Conservation (phyloP, 2,329 filamentous ascomycete genomes). For the Rutstroemia sp. region DNA sequence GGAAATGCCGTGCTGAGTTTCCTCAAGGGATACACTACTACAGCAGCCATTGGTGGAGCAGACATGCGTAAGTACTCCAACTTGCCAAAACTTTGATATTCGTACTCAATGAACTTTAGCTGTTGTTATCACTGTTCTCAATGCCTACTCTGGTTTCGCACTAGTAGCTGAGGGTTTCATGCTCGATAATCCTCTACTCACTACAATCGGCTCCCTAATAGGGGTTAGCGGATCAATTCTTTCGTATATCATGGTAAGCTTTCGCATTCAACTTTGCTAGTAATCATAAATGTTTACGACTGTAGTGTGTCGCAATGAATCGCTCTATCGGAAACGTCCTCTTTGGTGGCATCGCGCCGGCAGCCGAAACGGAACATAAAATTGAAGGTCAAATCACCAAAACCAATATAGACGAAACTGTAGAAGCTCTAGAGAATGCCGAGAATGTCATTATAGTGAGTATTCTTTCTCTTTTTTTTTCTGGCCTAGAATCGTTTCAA, state of each 20-base stretch:
- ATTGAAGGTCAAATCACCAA: constrained; percentile 74
- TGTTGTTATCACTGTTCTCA: constrained; percentile 83
- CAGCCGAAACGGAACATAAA: constrained; percentile 58
- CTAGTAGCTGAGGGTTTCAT: constrained; percentile 88
- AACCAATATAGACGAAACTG: constrained; percentile 73
- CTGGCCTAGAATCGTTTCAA: too few relatives aligned
- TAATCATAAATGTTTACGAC: constrained; percentile 32
- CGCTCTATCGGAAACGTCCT: constrained; percentile 81
- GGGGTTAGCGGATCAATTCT: constrained; percentile 84
- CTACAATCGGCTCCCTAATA: constrained; percentile 78
- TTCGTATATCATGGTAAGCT: constrained; percentile 61
- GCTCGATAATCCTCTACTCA: constrained; percentile 79
- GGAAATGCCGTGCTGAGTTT: constrained; percentile 75
- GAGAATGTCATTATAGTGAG: constrained; percentile 71
- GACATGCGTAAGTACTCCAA: constrained; percentile 60
- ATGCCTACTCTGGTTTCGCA: constrained; percentile 86
- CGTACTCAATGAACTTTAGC: constrained; percentile 32
- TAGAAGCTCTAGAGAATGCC: constrained; percentile 65
- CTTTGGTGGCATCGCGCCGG: constrained; percentile 71
- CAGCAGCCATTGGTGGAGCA: constrained; percentile 81
- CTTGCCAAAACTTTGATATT: constrained; percentile 14
- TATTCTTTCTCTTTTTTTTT: background rate
- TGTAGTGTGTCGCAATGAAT: constrained; percentile 77
- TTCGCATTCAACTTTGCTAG: background rate
- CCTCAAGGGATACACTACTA: constrained; percentile 80